Base-by-base conservation (phyloP, 2,329 filamentous ascomycete species). In the Microdochium paspali region DNA sequence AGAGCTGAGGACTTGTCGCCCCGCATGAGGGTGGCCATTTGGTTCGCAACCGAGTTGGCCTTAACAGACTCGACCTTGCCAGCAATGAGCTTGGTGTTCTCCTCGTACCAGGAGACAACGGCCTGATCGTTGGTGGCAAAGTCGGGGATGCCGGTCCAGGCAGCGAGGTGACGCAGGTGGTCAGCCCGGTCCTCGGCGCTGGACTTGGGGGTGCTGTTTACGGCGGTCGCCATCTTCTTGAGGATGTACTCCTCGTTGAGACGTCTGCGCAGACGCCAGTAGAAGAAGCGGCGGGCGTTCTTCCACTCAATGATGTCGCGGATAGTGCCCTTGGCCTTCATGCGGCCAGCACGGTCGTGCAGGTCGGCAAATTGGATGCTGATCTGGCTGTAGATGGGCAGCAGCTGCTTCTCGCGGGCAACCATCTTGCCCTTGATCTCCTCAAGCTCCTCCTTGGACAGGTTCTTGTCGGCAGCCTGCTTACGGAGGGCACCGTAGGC, bases 221-320 rank as follows among this genome's bases (percentile, higher is more conserved):
- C 56, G 10, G 67, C 64, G 10, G 65, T 55, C 4, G 72, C 74
- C 79, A 98, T 88, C 70, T 89, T 89, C 73, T 90, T 93, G 66
- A 98, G 78, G 58, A 98, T 89, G 68, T 94, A 88, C 72, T 98
- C 93, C 73, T 98, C 93, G 69, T 94, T 97, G 64, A 98, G 78
- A 71, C 93, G 83, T 65, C 93, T 87, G 68, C 94, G 90, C 53
- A 96, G 84, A 69, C 93, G 91, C 93, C 94, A 98, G 85, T 97
- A 98, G 78, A 98, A 97, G 87, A 93, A 97, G 63, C 91, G 85
- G 55, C 93, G 85, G 10, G 91, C 84, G 58, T 95, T 86, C 65
- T 80, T 76, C 93, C 91, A 97, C 61, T 85, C 79, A 35, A 98
- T 77, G 12, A 82, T 72, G 58, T 87, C 80, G 53, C 93, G 89